Base-by-base conservation (phyloP, 768 basidiomycete genomes). In the Phanerochaete carnosa region DNA sequence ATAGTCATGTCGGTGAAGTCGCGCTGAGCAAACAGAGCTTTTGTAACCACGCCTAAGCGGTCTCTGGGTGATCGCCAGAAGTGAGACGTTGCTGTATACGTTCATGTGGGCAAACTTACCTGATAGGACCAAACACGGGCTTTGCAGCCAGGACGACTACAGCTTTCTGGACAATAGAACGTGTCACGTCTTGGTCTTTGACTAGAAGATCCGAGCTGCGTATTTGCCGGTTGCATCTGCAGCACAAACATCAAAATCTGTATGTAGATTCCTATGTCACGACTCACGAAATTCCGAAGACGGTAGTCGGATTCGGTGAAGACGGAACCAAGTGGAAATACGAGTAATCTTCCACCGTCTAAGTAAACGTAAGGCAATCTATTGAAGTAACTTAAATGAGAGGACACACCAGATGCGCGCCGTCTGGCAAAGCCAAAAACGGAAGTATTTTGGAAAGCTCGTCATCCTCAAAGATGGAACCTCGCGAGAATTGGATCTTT, bases 161-260 rank as follows among this genome's bases (percentile, higher is more conserved):
- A 0, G 97, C 95, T 71, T 98, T 99, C 73, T 99, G 97, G 0
- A 99, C 97, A 9, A 89, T 98, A 4, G 91, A 94, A 16, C 97
- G 87, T 4, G 97, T 98, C 19, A 98, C 92, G 64, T 97, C 95
- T 1, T 83, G 78, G 39, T 85, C 82, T 69, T 88, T 90, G 50
- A 90, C 88, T 3, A 94, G 77, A 29, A 99, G 80, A 25, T 87
- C 80, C 0, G 88, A 81, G 1, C 95, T 79, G 11, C 92, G 78
- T 33, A 99, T 94, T 77, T 99, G 97, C 52, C 95, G 93, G 67
- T 98, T 98, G 71, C 95, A 96, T 67, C 93, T 95, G 62, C 33
- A 13, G 19, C 26, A 50, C 28, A 56, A 55, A 45, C 19, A 58
- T 45, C 37, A 60, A 32, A 25, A 43, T 2, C 26, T 13, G 7